These are phyloP conservation scores for Asterionellopsis glacialis DNA, from an alignment of 108 stramenopile genomes.

Conservation along the genomic window DNA sequence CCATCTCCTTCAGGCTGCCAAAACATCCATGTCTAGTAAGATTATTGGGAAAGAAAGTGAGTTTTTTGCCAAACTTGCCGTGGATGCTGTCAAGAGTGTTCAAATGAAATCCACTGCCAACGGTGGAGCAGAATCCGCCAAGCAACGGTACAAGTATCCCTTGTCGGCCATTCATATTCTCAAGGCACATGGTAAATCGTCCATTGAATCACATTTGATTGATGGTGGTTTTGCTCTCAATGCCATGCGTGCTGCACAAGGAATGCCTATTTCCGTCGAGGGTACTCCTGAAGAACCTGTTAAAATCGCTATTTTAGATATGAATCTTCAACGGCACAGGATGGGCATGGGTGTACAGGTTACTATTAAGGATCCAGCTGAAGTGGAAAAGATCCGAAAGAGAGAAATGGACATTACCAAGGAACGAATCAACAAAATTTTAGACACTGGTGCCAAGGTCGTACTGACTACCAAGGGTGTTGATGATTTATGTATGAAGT, in stretches of 20 bases:
- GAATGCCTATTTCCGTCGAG: constrained; percentile 93
- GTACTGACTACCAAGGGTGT: constrained; percentile 99
- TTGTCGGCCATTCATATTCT: constrained; percentile 97
- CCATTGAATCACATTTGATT: constrained; percentile 89
- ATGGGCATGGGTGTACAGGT: constrained; percentile 98
- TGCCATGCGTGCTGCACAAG: constrained; percentile 92
- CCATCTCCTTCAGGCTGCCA: constrained; percentile 93
- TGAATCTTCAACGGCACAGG: constrained; percentile 98
- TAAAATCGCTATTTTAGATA: constrained; percentile 97
- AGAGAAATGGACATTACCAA: constrained; percentile 99
- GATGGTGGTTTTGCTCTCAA: constrained; percentile 95
- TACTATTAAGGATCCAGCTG: constrained; percentile 84
- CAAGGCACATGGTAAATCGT: constrained; percentile 98
- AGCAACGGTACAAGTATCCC: constrained; percentile 79
- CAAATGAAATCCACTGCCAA: constrained; percentile 55
- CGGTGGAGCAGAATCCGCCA: constrained; percentile 41
- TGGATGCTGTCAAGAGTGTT: constrained; percentile 94
- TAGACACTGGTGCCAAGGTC: constrained; percentile 95
- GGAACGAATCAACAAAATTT: constrained; percentile 97
- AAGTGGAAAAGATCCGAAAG: constrained; percentile 95
- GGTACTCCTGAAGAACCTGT: constrained; percentile 25
- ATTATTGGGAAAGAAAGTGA: constrained; percentile 93
- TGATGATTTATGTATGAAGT: constrained; percentile 99
- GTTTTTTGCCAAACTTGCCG: constrained; percentile 94
- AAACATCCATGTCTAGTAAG: constrained; percentile 96